Evolutionary conservation across 2,329 filamentous ascomycete species (phyloP).

Genomic region (Alternaria triticina): DNA sequence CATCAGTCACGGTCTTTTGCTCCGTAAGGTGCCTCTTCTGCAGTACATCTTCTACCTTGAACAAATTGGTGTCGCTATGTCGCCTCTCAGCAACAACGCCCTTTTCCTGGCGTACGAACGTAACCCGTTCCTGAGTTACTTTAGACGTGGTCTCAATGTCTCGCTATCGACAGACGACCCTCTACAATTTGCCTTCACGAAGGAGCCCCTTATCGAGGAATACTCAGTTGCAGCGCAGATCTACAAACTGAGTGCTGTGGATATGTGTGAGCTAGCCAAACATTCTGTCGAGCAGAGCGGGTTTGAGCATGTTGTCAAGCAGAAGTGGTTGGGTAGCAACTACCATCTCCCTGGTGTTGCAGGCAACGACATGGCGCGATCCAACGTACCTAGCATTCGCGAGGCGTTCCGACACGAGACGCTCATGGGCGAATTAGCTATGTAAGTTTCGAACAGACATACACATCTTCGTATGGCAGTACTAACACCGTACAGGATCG

Average conservation of each 20-base stretch:
- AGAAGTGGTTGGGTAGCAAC: slow-evolving; percentile 84
- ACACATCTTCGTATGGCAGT: background rate
- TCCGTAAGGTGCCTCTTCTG: slow-evolving; percentile 91
- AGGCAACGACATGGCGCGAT: slow-evolving; percentile 93
- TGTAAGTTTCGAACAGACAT: slow-evolving; percentile 64
- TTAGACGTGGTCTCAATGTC: slow-evolving; percentile 91
- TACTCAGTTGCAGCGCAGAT: slow-evolving; percentile 98
- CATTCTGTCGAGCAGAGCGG: slow-evolving; percentile 95
- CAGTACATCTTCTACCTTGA: slow-evolving; percentile 99
- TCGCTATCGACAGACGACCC: slow-evolving; percentile 97
- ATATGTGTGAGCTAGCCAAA: slow-evolving; percentile 98
- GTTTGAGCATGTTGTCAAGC: slow-evolving; percentile 87
- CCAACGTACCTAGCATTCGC: slow-evolving; percentile 91
- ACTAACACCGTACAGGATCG: slow-evolving; percentile 36
- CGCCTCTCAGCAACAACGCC: slow-evolving; percentile 97
- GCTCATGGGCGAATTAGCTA: slow-evolving; percentile 78
- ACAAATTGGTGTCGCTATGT: slow-evolving; percentile 98
- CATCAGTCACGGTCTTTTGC: slow-evolving; percentile 90
- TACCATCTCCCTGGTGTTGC: slow-evolving; percentile 79
- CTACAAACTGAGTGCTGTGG: slow-evolving; percentile 94
- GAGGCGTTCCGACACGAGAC: slow-evolving; percentile 91
- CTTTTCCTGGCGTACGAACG: slow-evolving; percentile 95
- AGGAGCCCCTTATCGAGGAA: slow-evolving; percentile 96
- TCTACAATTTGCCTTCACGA: slow-evolving; percentile 97
- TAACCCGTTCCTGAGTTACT: slow-evolving; percentile 95